Base-by-base conservation (phyloP, 768 basidiomycete genomes). In the Mrakia hoshinonis region DNA sequence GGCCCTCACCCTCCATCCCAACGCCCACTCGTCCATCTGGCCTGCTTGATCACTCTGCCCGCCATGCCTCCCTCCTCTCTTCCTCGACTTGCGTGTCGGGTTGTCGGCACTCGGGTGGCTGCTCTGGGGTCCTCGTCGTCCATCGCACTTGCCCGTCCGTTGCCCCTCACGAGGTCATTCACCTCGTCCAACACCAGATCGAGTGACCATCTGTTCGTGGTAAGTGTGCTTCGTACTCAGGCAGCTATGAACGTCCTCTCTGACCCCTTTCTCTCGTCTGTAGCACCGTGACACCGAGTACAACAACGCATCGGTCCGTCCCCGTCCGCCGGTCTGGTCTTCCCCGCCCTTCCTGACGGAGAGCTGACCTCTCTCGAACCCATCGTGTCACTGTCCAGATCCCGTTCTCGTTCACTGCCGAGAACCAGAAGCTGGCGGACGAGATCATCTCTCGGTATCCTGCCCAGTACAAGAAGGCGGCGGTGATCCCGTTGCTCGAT, bases 391-490 rank as follows among this genome's bases (percentile, higher is more conserved):
- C 55, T 15, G 47, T 29, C 4, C 74, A 96, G 92, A 94, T 97
- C 81, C 85, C 89, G 13, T 99, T 99, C 81, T 85, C 89, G 75
- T 94, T 95, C 81, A 83, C 83, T 71, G 77, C 85, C 0, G 89
- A 87, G 77, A 97, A 95, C 82, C 76, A 87, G 81, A 90, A 90
- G 83, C 85, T 85, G 46, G 93, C 92, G 0, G 76, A 93, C 73
- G 88, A 91, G 79, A 90, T 98, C 81, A 91, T 98, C 79, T 84
- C 90, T 51, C 87, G 87, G 75, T 99, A 99, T 83, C 95, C 95
- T 26, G 85, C 91, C 67, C 94, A 97, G 77, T 99, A 98, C 85
- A 96, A 92, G 85, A 99, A 99, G 81, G 95, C 93, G 22, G 96
- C 96, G 29, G 88, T 92, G 76, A 97, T 99, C 78, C 96, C 96